A percentile compares a stretch with the other conserved stretches of the same genome.
Evolutionary conservation across 257 asterid genomes (phyloP).

Genomic region (Solanum gandarillasii): DNA sequence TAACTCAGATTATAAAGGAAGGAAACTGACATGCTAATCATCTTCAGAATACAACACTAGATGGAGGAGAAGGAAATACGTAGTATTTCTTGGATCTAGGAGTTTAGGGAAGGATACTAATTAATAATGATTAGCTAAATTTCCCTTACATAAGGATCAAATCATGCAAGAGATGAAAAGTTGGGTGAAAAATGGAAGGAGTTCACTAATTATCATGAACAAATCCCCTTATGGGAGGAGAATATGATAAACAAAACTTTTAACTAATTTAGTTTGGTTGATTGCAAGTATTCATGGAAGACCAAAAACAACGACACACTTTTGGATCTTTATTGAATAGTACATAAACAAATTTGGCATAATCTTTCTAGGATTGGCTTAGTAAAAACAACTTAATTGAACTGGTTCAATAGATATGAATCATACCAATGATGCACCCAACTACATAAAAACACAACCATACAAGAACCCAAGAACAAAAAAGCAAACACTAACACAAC

Average conservation of each 20-base stretch:
- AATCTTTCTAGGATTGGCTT: not conserved
- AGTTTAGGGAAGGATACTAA: not conserved
- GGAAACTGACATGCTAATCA: not conserved
- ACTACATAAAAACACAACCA: too few species aligned
- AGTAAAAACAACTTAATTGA: not conserved
- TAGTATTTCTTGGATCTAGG: not conserved
- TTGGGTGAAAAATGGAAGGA: not conserved
- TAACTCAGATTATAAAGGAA: not conserved
- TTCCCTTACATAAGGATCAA: not conserved
- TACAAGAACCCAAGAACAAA: too few species aligned
- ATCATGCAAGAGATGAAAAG: not conserved
- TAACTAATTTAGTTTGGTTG: not conserved
- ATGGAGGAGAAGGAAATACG: not conserved
- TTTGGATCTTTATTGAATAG: not conserved
- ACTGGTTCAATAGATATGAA: not conserved
- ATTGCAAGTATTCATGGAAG: not conserved
- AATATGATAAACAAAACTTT: too few species aligned
- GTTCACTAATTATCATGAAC: not conserved
- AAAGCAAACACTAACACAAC: too few species aligned
- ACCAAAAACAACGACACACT: not conserved
- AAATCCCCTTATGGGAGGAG: not conserved
- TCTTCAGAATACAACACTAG: not conserved
- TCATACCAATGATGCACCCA: not conserved
- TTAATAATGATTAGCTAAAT: not conserved
- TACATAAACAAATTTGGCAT: not conserved